These are phyloP conservation scores for Immersiporthe knoxdaviesiana DNA, from an alignment of 2,329 filamentous ascomycete species.

Conservation along the genomic window DNA sequence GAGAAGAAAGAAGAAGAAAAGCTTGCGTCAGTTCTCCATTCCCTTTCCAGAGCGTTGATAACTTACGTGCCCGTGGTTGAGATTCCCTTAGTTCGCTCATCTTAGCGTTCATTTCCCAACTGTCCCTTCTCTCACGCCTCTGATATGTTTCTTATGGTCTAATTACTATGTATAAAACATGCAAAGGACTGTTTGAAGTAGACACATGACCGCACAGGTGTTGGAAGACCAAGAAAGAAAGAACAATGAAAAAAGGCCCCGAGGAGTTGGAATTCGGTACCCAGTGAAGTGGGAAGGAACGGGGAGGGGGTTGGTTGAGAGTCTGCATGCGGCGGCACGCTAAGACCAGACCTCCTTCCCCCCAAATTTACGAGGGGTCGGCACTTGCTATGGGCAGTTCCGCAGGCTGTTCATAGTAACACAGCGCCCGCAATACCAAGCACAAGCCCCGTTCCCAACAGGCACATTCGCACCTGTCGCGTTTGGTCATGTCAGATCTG, in stretches of 20 bases:
- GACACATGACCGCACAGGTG: not conserved
- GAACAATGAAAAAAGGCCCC: not conserved
- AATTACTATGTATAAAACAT: not conserved
- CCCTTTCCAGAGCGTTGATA: not conserved
- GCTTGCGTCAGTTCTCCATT: not conserved
- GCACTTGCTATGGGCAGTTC: not conserved
- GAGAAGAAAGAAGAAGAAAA: not conserved
- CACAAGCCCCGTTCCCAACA: slow-evolving; percentile 3
- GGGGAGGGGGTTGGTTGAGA: not conserved
- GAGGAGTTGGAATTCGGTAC: not conserved
- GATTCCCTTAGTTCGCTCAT: not conserved
- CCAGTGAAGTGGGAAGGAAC: not conserved
- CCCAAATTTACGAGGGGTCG: not conserved
- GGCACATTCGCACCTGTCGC: not conserved
- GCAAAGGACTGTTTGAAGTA: not conserved
- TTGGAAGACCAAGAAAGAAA: not conserved
- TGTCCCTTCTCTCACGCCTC: not conserved
- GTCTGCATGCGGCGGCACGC: not conserved
- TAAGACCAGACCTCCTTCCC: not conserved
- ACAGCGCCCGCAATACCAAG: slow-evolving; percentile 13
- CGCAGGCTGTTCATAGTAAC: not conserved
- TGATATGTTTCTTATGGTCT: not conserved
- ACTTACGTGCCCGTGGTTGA: not conserved
- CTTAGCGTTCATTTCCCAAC: slow-evolving; percentile 1
- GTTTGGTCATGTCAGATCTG: not conserved